These are phyloP conservation scores for Ampelocalamus luodianensis DNA, from an alignment of 176 grass and related monocot species.

Conservation along the genomic window DNA sequence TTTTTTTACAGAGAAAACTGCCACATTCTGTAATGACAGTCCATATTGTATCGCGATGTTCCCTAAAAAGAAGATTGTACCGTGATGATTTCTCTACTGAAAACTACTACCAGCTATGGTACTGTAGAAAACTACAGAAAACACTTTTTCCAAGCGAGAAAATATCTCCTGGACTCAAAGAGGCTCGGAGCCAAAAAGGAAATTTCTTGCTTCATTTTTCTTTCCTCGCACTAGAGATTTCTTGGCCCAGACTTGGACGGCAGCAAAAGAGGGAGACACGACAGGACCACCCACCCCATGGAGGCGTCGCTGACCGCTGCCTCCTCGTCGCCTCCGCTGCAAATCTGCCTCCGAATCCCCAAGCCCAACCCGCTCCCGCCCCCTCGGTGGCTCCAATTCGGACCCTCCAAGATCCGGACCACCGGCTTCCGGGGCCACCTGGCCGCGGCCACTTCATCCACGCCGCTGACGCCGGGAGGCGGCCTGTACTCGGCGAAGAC, in stretches of 20 bases:
- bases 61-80: too few species aligned
- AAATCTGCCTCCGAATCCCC: constrained; percentile 31
- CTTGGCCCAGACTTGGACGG: constrained; percentile 13
- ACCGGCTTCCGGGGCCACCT: constrained; percentile 10
- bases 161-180: too few species aligned
- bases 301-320: constrained; percentile 47
- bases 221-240: background rate
- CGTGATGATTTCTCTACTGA: too few species aligned
- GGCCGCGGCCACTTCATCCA: constrained; percentile 44
- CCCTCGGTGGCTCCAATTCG: constrained; percentile 35
- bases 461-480: constrained; percentile 52
- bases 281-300: constrained; percentile 41
- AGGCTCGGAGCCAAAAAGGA: background rate
- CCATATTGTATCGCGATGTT: too few species aligned
- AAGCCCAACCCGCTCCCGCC: background rate
- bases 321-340: constrained; percentile 33
- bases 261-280: background rate
- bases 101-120: too few species aligned
- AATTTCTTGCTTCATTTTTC: background rate
- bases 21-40: too few species aligned
- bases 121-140: too few species aligned
- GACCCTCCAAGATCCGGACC: constrained; percentile 38
- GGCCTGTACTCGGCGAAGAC: constrained; percentile 74
- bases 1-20: too few species aligned
- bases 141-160: too few species aligned